phyloP scores from a whole-genome alignment of 495 filamentous ascomycete species.

The Penicillium paxilli region DNA sequence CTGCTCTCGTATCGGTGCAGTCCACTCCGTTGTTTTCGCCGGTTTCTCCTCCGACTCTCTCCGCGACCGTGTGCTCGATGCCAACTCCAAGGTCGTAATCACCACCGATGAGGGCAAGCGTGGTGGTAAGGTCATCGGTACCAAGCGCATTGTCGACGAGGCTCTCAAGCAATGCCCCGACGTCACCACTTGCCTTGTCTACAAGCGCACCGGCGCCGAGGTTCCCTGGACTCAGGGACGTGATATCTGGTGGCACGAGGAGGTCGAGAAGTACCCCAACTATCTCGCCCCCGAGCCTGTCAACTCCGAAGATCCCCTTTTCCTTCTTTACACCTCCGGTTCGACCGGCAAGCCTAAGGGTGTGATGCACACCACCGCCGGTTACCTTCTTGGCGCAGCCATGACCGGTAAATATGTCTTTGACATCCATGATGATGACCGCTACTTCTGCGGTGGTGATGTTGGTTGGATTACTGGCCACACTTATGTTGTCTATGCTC shows the following conservation, averaged over 20 bases:
- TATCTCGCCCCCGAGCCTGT: conserved; percentile 87
- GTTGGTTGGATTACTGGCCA: conserved; percentile 99
- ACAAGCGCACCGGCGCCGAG: conserved; percentile 92
- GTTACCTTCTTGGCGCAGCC: conserved; percentile 90
- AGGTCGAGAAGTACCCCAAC: conserved; percentile 89
- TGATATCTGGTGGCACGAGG: conserved; percentile 98
- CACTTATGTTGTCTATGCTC: conserved; percentile 97
- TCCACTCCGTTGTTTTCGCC: conserved; percentile 98
- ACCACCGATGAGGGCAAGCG: conserved; percentile 97
- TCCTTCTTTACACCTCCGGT: conserved; percentile 96
- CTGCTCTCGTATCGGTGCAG: conserved; percentile 86
- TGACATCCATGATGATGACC: conserved; percentile 91
- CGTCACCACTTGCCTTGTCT: conserved; percentile 82
- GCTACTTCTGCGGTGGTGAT: conserved; percentile 96
- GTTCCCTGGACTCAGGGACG: conserved; percentile 87
- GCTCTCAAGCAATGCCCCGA: conserved; percentile 96
- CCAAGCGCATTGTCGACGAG: conserved; percentile 99
- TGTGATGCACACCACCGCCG: conserved; percentile 96
- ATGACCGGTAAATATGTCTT: conserved; percentile 98
- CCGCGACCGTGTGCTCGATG: conserved; percentile 92
- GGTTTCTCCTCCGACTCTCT: conserved; percentile 98
- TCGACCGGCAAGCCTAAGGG: conserved; percentile 99
- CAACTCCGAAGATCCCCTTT: conserved; percentile 92
- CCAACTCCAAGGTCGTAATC: conserved; percentile 86
- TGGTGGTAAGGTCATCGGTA: conserved; percentile 95